Evolutionary conservation across 768 basidiomycete genomes (phyloP), one percentile per base, ranked within the genome.

Genomic region (Pulveroboletus sp.): DNA sequence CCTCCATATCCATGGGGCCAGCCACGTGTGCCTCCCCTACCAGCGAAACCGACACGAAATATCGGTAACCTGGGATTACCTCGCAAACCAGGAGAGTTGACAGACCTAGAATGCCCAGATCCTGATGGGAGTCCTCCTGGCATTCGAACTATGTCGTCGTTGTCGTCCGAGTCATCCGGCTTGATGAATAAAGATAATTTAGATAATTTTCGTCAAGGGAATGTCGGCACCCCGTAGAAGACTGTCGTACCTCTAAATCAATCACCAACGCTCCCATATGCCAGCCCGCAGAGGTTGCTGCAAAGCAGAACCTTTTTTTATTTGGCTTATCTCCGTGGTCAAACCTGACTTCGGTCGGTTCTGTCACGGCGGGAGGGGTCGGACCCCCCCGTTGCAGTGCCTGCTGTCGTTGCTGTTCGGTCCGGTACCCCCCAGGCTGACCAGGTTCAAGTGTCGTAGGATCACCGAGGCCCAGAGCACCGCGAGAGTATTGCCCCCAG

Each of bases 261-360:
- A 95, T 84, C 4, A 90, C 89, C 41, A 97, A 72, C 1, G 92
- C 91, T 8, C 92, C 93, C 49, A 80, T 87, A 60, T 97, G 94
- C 93, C 93, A 95, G 9, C 94, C 94, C 0, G 82, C 78, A 3
- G 93, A 90, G 5, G 90, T 79, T 6, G 84, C 82, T 1, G 79
- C 79, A 57, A 95, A 88, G 57, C 89, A 91, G 61, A 89, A 96
- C 56, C 76, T 74, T 42, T 83, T 73, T 50, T 74, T 80, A 18
- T 64, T 67, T 42, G 66, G 70, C 58, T 75, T 77, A 47, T 67
- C 69, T n/a, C 65, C 72, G 55, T 82, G 75, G 57, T 83, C 83
- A 60, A 94, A 94, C 52, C 76, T 71, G 38, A 94, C 84, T 65
- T 82, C 80, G 1, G 83, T 77, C 0, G 92, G 92, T 13, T 74